Evolutionary conservation across 176 grass and related monocot genomes (phyloP), one percentile per base, ranked within the genome.

Genomic region (Triticum urartu): DNA sequence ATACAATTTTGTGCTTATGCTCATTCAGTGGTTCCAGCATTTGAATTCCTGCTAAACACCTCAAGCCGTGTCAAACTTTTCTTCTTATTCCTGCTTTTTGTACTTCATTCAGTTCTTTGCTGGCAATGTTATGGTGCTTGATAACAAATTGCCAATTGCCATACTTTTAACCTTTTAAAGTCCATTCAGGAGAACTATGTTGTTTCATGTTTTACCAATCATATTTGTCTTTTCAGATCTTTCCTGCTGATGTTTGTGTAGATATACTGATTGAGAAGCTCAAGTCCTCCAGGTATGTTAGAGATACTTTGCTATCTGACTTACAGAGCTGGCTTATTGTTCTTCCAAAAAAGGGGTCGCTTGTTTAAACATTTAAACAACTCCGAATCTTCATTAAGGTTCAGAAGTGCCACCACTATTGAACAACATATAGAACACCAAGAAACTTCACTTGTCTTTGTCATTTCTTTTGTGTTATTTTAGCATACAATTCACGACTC

Each of bases 201-300:
- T 20, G 25, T 20, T 26, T 48, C 67, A 34, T 77, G n/a, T 83
- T 83, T 80, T 36, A 72, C 72, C 81, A 66, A 73, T 77, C 81
- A 4, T 88, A 85, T 76, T 89, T 77, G 25, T 20, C 77, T 64
- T 79, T 91, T 68, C 90, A 98, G 97, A 91, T 98, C 42, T 91
- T 94, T 59, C 97, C 97, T 78, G 82, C 79, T 77, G 97, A 94
- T 92, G 60, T 91, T 9, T 85, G 71, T 88, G 60, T 95, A 82
- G 91, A 91, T 86, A 88, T 69, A 87, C 60, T 91, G 68, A 60
- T 94, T 94, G 84, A 95, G 20, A 92, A 72, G 30, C 36, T 95
- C 61, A 86, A 91, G 38, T 88, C 88, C 34, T 91, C 85, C 34
- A 88, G 93, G 96, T 98, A 91, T 75, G 75, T 21, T 64, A 4